phyloP scores from a whole-genome alignment of 495 filamentous ascomycete species.

The Annulohypoxylon nitens region DNA sequence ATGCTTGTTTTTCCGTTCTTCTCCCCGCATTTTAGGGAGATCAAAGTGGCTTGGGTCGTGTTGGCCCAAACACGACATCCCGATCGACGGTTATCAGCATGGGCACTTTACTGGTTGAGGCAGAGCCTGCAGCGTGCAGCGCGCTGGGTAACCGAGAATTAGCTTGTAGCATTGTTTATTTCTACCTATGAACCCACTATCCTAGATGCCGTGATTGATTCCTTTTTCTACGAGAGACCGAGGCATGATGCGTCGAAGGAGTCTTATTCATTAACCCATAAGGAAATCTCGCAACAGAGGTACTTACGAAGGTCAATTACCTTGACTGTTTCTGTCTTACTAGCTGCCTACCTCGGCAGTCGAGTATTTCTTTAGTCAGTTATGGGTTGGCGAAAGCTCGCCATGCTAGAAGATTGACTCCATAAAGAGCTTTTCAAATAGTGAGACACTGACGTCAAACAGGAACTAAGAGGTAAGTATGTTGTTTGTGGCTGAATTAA shows the following conservation, averaged over 20 bases:
- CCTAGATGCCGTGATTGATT: neutral
- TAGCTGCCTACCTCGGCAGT: too few species aligned
- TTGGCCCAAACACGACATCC: constrained; percentile 3
- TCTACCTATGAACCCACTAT: neutral
- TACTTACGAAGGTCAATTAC: too few species aligned
- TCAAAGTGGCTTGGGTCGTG: constrained; percentile 21
- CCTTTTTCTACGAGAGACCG: too few species aligned
- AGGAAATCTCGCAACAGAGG: too few species aligned
- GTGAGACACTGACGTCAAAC: constrained; percentile 9
- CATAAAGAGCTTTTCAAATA: neutral
- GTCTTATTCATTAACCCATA: too few species aligned
- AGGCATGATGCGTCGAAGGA: too few species aligned
- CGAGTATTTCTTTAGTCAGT: neutral
- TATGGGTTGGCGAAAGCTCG: neutral
- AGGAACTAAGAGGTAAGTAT: neutral
- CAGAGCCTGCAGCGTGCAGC: constrained; percentile 10
- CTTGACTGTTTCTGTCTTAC: too few species aligned
- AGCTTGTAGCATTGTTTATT: constrained; percentile 6
- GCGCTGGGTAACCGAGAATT: constrained; percentile 26
- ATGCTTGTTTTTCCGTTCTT: neutral
- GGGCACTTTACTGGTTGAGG: constrained; percentile 22
- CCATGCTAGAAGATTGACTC: neutral
- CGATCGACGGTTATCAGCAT: constrained; percentile 14
- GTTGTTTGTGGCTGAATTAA: too few species aligned
- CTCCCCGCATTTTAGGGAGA: constrained; percentile 34